Conservation (phyloP, 2,329 filamentous ascomycete genomes). For the Fusarium cyanostomum region DNA sequence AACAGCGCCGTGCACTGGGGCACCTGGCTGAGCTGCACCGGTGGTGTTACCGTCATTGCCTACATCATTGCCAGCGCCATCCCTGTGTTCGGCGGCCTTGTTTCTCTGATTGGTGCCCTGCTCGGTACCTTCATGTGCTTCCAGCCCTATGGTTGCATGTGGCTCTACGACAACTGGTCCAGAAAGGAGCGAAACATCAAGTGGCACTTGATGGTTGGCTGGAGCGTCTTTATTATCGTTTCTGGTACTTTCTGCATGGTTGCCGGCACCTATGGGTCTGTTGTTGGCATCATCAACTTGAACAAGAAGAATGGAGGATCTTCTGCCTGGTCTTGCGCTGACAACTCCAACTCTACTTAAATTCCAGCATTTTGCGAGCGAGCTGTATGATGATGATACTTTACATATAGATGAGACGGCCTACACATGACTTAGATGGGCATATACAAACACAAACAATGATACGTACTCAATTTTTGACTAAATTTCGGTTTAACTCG, state of each 20-base stretch:
- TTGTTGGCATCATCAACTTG: constrained; percentile 5
- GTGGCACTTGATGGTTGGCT: constrained; percentile 13
- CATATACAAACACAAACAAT: background rate
- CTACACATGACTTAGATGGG: background rate
- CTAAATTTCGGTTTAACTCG: too few species aligned
- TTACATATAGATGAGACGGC: constrained; percentile 1
- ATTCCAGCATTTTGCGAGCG: background rate
- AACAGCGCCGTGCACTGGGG: constrained; percentile 44
- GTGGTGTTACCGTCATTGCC: constrained; percentile 13
- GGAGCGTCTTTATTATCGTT: constrained; percentile 18
- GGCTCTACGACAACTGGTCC: constrained; percentile 28
- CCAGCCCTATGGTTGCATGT: constrained; percentile 33
- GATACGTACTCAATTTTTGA: too few species aligned
- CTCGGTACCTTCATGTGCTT: constrained; percentile 34
- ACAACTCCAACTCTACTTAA: constrained; percentile 18
- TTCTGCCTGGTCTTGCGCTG: constrained; percentile 15
- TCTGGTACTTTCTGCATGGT: constrained; percentile 26
- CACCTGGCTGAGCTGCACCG: constrained; percentile 40
- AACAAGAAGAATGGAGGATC: background rate
- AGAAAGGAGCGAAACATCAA: background rate
- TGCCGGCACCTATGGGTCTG: constrained; percentile 24
- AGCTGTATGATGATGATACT: background rate
- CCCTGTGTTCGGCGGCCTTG: constrained; percentile 27
- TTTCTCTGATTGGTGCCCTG: constrained; percentile 25
- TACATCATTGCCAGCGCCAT: constrained; percentile 34